Conservation (phyloP, 2,329 filamentous ascomycete species). For the Pezicula carpinea region DNA sequence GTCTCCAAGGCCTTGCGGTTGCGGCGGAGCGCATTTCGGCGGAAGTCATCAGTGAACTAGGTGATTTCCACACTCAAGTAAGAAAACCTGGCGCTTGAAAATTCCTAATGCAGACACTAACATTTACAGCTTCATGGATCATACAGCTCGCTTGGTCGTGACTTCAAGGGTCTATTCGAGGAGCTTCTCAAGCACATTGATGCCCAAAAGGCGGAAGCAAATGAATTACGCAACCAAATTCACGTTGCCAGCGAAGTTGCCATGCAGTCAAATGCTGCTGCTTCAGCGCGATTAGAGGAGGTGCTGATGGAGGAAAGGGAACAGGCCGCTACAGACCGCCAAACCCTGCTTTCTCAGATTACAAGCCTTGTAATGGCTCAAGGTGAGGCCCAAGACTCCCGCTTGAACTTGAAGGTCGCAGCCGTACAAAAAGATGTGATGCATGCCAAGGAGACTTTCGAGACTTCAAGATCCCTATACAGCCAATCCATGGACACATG, state of each 20-base stretch:
- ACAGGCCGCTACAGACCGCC: constrained; percentile 67
- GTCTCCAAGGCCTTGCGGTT: constrained; percentile 74
- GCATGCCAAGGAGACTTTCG: constrained; percentile 59
- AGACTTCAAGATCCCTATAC: constrained; percentile 62
- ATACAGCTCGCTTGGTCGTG: constrained; percentile 76
- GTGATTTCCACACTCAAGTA: constrained; percentile 71
- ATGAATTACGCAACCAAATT: constrained; percentile 67
- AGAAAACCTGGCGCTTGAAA: constrained; percentile 8
- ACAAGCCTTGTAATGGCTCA: constrained; percentile 70
- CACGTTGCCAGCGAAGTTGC: constrained; percentile 64
- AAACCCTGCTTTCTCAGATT: constrained; percentile 72
- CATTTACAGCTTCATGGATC: constrained; percentile 68
- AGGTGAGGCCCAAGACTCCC: constrained; percentile 66
- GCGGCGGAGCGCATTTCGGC: constrained; percentile 86
- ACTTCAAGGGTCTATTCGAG: constrained; percentile 84
- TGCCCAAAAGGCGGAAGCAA: constrained; percentile 71
- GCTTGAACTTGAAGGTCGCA: constrained; percentile 60
- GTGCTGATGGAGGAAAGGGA: constrained; percentile 72
- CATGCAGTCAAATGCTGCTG: constrained; percentile 61
- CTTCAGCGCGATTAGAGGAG: constrained; percentile 62
- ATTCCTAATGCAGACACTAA: constrained; percentile 16
- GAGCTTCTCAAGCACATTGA: constrained; percentile 70
- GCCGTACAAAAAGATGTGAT: constrained; percentile 60
- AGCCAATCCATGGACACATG: constrained; percentile 69
- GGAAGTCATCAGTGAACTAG: constrained; percentile 82